Evolutionary conservation across 1,284 basidiomycete genomes (phyloP), one percentile per base, ranked within the genome.

Genomic region (Fomitopsis betulina): DNA sequence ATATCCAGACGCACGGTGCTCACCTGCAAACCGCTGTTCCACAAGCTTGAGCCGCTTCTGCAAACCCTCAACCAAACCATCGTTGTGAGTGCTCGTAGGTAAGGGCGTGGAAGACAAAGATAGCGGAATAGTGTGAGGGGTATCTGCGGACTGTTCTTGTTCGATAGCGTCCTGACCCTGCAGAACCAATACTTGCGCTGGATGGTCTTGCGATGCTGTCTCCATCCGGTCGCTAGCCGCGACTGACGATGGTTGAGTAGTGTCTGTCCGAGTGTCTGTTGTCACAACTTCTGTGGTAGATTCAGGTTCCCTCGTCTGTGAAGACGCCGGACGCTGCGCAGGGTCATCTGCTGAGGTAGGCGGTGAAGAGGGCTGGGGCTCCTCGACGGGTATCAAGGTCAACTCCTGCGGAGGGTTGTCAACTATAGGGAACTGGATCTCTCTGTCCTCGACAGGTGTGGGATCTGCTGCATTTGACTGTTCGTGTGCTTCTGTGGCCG

Each of bases 21-120:
- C 70, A 87, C 90, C 89, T 62, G 82, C 64, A 68, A 92, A 91
- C 23, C 85, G 79, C 67, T 89, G 82, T 64, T 92, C 89, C 2
- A 91, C 80, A 25, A 86, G 73, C 65, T 80, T 84, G 56, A 92
- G 72, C 40, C 83, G 80, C 62, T 84, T 79, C 67, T 84, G 86
- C 53, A 92, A 70, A 38, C 72, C 75, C 52, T 89, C 87, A 6
- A 87, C 71, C 61, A 65, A 10, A 65, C 37, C 35, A 56, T 58
- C 33, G 52, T 8, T 47, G 35, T 39, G 37, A 12, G 8, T 23
- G 12, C 25, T 25, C 21, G 42, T 19, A 3, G 25, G 45, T 30
- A 30, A 30, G 27, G 45, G 45, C 4, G 45, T 47, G 5, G 21
- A 8, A 7, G 45, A 25, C 25, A 17, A 15, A 6, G 45, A 30